Evolutionary conservation across 495 filamentous ascomycete species (phyloP), one percentile per base, ranked within the genome.

Genomic region (Corynascus novoguineensis): DNA sequence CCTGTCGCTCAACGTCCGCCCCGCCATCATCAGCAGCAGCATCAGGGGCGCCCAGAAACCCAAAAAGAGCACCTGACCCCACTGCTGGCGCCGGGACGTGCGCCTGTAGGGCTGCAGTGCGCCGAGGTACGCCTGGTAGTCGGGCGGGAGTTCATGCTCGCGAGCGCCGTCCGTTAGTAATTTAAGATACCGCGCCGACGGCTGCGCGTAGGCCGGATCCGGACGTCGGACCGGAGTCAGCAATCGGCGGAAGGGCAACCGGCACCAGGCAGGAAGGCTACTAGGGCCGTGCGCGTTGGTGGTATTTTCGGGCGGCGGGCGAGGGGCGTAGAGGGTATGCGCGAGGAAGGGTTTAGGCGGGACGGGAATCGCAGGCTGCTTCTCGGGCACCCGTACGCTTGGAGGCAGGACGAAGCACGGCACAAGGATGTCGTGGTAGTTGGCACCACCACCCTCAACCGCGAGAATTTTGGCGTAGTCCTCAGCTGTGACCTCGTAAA

Each of bases 391-490:
- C 49, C 60, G 57, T 25, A 78, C 42, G 35, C 63, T 55, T 2
- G 73, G 67, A 0, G 86, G 78, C 17, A 97, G 83, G 0, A 82
- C 70, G 63, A 86, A 74, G 70, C 90, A 95, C 29, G 83, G 78
- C 11, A 96, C 82, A 0, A 90, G 66, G n/a, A 93, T 77, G 63
- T 96, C 92, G 50, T 84, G 76, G 72, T 98, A 98, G 14, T 82
- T 75, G 12, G 81, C 70, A 9, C 92, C 92, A 32, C 87, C 90
- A 56, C 92, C 92, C 68, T 98, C 93, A 3, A 90, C 96, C 4
- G 85, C 84, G 55, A 97, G 85, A 61, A 98, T 93, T 52, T 81
- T 86, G 3, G 85, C 82, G 66, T 87, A 98, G 75, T 98, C 93
- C 7, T 74, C 64, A 2, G 73, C 68, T 2, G 90, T 93, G 25